Evolutionary conservation across 1,284 basidiomycete genomes (phyloP).

Genomic region (Trametes polyzona): DNA sequence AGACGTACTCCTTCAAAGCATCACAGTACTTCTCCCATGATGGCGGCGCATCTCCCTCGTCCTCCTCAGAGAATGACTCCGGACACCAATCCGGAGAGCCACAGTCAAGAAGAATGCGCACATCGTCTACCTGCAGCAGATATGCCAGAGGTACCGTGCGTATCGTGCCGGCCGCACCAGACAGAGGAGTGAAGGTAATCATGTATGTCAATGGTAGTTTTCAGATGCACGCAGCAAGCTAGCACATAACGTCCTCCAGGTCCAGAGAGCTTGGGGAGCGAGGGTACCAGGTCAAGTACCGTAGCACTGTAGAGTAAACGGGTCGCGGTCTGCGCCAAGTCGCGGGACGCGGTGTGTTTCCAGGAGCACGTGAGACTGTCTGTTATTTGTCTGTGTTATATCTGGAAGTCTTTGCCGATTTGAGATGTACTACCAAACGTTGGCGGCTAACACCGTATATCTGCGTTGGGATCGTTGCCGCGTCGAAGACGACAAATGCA

Average conservation of each 20-base stretch:
- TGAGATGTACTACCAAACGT: no score
- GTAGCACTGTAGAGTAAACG: no score
- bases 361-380: no score
- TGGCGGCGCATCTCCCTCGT: slow-evolving; percentile 42
- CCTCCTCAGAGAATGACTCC: slow-evolving; percentile 47
- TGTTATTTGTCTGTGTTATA: no score
- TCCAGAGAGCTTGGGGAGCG: background rate
- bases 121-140: slow-evolving; percentile 93
- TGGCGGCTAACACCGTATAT: no score
- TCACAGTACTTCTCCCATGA: slow-evolving; percentile 68
- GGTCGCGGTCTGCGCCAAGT: no score
- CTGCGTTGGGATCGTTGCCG: no score
- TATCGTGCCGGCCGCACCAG: slow-evolving; percentile 77
- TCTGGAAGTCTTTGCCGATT: no score
- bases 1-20: slow-evolving; percentile 64
- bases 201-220: slow-evolving; percentile 47
- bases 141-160: slow-evolving; percentile 76
- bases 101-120: slow-evolving; percentile 93
- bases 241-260: slow-evolving; percentile 7
- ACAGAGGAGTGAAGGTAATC: slow-evolving; percentile 93
- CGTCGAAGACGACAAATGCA: no score
- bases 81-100: slow-evolving; percentile 88
- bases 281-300: no score
- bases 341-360: no score
- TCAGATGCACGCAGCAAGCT: background rate